These are phyloP conservation scores for Murraya koenigii DNA, from an alignment of 345 rosid genomes.

Conservation along the genomic window DNA sequence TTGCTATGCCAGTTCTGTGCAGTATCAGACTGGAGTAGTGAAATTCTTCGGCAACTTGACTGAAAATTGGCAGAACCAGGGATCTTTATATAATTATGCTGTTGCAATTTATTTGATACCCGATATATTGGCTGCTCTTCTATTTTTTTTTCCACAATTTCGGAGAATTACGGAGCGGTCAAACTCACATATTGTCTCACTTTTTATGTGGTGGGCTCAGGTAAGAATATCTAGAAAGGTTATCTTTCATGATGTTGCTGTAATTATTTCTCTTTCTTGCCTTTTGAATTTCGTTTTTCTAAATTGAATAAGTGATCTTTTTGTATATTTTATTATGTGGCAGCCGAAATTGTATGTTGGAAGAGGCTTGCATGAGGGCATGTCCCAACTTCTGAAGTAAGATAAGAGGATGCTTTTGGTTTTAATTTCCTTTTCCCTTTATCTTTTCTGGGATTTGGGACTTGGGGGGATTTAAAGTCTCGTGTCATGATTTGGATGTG, in stretches of 20 bases:
- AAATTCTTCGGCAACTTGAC: constrained; percentile 64
- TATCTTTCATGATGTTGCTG: neutral
- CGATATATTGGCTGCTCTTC: constrained; percentile 58
- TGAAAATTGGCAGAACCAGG: constrained; percentile 53
- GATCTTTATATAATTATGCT: constrained; percentile 61
- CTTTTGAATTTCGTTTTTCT: neutral
- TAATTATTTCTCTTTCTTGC: neutral
- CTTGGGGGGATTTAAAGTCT: neutral
- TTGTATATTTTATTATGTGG: constrained; percentile 7
- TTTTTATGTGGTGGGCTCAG: constrained; percentile 99
- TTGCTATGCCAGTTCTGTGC: constrained; percentile 66
- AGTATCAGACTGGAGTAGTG: constrained; percentile 66
- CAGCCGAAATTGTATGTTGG: constrained; percentile 94
- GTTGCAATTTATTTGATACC: constrained; percentile 80
- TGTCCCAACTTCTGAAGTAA: constrained; percentile 86
- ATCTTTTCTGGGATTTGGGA: neutral
- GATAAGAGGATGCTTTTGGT: constrained; percentile 21
- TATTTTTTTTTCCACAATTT: constrained; percentile 74
- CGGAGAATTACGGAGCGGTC: constrained; percentile 85
- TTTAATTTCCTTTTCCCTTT: constrained; percentile 12
- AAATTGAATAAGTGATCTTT: neutral
- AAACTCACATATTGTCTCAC: constrained; percentile 61
- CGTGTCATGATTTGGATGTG: constrained; percentile 1
- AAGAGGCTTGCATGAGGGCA: constrained; percentile 95
- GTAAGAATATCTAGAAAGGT: constrained; percentile 37